Percentiles rank a stretch among this genome's conserved stretches.
phyloP scores from a whole-genome alignment of 305 asterid genomes.

The Rubia peregrina region DNA sequence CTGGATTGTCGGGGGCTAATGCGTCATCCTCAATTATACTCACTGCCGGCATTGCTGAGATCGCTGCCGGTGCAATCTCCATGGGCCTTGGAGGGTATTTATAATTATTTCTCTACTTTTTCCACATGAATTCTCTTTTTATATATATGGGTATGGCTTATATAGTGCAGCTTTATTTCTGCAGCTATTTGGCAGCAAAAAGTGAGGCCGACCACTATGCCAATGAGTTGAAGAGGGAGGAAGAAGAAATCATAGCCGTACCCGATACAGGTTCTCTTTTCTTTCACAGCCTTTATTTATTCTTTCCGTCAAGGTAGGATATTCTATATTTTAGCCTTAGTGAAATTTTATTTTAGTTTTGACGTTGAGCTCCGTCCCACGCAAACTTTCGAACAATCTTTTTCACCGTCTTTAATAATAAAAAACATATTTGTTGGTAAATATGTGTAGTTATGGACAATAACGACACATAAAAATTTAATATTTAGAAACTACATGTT shows the following conservation, averaged over 20 bases:
- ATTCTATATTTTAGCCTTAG: too few relatives aligned
- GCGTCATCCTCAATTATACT: conserved; percentile 81
- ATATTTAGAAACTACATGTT: too few relatives aligned
- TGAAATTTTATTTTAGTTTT: too few relatives aligned
- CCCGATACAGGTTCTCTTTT: conserved; percentile 68
- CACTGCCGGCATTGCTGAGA: conserved; percentile 92
- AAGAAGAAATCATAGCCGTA: conserved; percentile 67
- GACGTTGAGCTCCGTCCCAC: too few relatives aligned
- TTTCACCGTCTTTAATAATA: too few relatives aligned
- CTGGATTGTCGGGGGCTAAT: conserved; percentile 90
- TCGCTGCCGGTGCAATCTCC: conserved; percentile 95
- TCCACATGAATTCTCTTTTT: background rate
- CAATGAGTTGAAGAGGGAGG: conserved; percentile 76
- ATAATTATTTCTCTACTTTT: background rate
- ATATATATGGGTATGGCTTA: too few relatives aligned
- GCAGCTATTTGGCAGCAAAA: conserved; percentile 83
- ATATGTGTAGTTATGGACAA: too few relatives aligned
- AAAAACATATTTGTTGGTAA: too few relatives aligned
- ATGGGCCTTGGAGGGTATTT: conserved; percentile 97
- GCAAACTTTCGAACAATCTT: too few relatives aligned
- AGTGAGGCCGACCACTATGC: conserved; percentile 88
- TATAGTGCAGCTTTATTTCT: background rate
- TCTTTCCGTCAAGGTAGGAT: too few relatives aligned
- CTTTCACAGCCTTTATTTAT: too few relatives aligned
- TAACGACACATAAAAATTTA: too few relatives aligned